These are phyloP conservation scores for Apiotrichum gracile DNA, from an alignment of 1,284 basidiomycete species.

Conservation along the genomic window DNA sequence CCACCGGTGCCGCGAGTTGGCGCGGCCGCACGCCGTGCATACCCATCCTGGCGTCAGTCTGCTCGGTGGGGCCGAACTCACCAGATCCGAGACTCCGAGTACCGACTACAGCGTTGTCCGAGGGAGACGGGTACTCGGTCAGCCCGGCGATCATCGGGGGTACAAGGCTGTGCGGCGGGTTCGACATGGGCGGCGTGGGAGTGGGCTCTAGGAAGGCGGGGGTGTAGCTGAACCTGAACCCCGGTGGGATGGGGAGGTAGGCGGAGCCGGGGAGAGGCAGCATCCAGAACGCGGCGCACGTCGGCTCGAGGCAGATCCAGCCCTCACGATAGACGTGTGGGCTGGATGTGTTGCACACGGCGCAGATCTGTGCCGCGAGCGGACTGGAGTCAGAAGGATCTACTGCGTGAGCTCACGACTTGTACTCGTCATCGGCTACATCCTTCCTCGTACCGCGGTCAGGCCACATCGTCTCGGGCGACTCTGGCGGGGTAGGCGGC, in stretches of 20 bases:
- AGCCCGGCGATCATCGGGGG: no score
- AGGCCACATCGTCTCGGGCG: no score
- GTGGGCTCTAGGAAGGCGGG: conserved; percentile 18
- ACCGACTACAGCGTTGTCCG: no score
- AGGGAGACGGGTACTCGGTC: no score
- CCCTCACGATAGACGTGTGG: conserved; percentile 33
- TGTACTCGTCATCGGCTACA: no score
- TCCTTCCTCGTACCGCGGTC: no score
- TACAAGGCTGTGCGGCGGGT: conserved; percentile 25
- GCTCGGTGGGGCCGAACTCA: conserved; percentile 1
- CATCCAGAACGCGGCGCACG: conserved; percentile 35
- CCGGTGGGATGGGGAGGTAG: conserved; percentile 24
- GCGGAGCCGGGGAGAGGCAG: not conserved
- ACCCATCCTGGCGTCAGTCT: conserved; percentile 32
- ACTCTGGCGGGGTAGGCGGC: no score
- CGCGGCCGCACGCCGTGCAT: conserved; percentile 33
- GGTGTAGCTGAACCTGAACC: conserved; percentile 22
- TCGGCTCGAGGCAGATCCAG: conserved; percentile 27
- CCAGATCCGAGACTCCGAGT: conserved; percentile 27
- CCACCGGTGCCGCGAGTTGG: conserved; percentile 41
- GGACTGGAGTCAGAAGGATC: not conserved
- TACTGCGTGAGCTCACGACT: no score
- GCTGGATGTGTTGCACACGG: conserved; percentile 10
- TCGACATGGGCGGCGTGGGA: conserved; percentile 9
- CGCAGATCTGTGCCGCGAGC: conserved; percentile 10